These are phyloP conservation scores for Venustampulla echinocandica DNA, from an alignment of 495 filamentous ascomycete species.

Conservation along the genomic window DNA sequence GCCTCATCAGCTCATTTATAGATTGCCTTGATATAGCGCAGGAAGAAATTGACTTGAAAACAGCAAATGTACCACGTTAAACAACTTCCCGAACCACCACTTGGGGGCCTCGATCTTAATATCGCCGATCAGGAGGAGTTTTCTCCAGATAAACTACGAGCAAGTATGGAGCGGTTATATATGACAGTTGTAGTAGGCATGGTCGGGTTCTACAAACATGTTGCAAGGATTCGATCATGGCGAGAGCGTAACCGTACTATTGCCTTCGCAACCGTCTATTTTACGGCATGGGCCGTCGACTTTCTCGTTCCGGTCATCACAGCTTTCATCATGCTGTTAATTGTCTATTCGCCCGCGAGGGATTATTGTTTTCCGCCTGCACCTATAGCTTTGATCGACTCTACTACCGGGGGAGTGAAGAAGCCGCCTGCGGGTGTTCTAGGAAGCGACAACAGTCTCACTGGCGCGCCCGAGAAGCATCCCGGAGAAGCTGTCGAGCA, in stretches of 20 bases:
- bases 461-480: conserved; percentile 74
- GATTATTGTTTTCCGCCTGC: conserved; percentile 64
- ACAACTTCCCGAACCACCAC: conserved; percentile 43
- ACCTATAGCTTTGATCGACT: conserved; percentile 55
- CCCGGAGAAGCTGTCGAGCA: conserved; percentile 82
- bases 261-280: conserved; percentile 63
- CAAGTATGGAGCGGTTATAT: conserved; percentile 76
- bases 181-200: conserved; percentile 68
- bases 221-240: conserved; percentile 74
- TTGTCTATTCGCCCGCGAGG: conserved; percentile 58
- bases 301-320: conserved; percentile 57
- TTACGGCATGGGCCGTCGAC: conserved; percentile 65
- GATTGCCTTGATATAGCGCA: conserved; percentile 1
- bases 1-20: not conserved
- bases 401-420: conserved; percentile 54
- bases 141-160: conserved; percentile 75
- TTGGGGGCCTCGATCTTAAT: conserved; percentile 66
- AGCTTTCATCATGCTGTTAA: conserved; percentile 50
- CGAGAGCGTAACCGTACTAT: conserved; percentile 60
- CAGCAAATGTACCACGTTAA: conserved; percentile 89
- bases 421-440: conserved; percentile 61
- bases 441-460: conserved; percentile 69
- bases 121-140: conserved; percentile 77
- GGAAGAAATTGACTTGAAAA: conserved; percentile 14
- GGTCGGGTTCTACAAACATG: conserved; percentile 60